phyloP scores from a whole-genome alignment of 805 yeast genomes.

The Candida ficus region DNA sequence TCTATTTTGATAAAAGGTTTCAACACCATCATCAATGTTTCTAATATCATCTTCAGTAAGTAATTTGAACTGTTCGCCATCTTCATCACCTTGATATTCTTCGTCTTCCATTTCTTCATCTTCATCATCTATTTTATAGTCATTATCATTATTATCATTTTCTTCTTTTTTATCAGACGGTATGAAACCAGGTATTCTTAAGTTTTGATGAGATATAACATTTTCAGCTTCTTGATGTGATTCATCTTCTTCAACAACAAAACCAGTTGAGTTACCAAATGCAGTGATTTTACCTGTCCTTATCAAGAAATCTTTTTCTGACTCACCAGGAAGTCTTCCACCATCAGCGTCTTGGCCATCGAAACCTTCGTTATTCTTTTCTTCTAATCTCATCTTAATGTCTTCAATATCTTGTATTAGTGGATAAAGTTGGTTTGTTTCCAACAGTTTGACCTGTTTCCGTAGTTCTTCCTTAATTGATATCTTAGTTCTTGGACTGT shows the following conservation, averaged over 20 bases:
- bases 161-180: slow-evolving; percentile 1
- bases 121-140: slow-evolving; percentile 9
- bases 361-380: slow-evolving; percentile 18
- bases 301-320: slow-evolving; percentile 72
- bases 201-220: slow-evolving; percentile 17
- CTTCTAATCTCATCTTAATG: slow-evolving; percentile 42
- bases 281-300: slow-evolving; percentile 94
- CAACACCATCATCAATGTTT: slow-evolving; percentile 80
- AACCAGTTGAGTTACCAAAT: slow-evolving; percentile 67
- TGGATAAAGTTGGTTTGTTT: slow-evolving; percentile 45
- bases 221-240: slow-evolving; percentile 11
- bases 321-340: slow-evolving; percentile 56
- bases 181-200: slow-evolving; percentile 20
- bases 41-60: slow-evolving; percentile 31
- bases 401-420: slow-evolving; percentile 60
- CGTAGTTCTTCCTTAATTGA: slow-evolving; percentile 53
- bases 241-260: slow-evolving; percentile 35
- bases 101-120: slow-evolving; percentile 11
- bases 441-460: slow-evolving; percentile 49
- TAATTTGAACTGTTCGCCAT: slow-evolving; percentile 15
- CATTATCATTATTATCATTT: slow-evolving; percentile 13
- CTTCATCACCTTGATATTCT: slow-evolving; percentile 10
- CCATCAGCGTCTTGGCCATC: slow-evolving; percentile 6
- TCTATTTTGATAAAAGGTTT: slow-evolving; percentile 53
- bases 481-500: slow-evolving; percentile 53